Conservation (phyloP, 495 filamentous ascomycete genomes). For the Cercophora sp. region DNA sequence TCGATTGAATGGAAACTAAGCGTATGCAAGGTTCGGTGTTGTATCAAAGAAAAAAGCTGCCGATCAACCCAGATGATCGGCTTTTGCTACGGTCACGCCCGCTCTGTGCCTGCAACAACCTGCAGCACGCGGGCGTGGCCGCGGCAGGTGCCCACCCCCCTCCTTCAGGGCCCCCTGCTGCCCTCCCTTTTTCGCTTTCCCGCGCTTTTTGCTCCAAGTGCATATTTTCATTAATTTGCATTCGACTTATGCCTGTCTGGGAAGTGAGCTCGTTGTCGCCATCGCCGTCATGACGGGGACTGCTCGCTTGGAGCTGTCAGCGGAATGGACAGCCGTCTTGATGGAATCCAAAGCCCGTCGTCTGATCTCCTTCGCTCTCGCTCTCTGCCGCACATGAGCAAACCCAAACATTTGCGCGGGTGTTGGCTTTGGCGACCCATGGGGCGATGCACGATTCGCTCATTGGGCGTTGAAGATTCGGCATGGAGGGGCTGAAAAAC, state of each 20-base stretch:
- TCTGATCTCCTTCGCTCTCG: too few species aligned
- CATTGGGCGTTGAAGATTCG: too few species aligned
- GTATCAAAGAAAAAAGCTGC: constrained; percentile 26
- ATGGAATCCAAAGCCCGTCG: too few species aligned
- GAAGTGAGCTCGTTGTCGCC: background rate
- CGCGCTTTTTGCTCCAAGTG: background rate
- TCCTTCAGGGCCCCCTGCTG: background rate
- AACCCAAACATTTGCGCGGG: too few species aligned
- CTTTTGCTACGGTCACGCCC: constrained; percentile 27
- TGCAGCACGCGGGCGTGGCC: constrained; percentile 8
- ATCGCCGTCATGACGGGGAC: too few species aligned
- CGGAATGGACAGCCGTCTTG: background rate
- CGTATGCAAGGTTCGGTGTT: constrained; percentile 36
- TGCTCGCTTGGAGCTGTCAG: too few species aligned
- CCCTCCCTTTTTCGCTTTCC: background rate
- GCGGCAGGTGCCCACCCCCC: constrained; percentile 2
- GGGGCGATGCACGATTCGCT: constrained; percentile 4
- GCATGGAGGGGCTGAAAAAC: background rate
- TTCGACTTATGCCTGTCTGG: constrained; percentile 11
- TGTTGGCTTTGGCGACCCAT: too few species aligned
- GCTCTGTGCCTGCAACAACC: constrained; percentile 12
- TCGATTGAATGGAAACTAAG: constrained; percentile 25
- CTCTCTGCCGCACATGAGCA: too few species aligned
- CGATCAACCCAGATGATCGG: constrained; percentile 29
- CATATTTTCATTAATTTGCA: constrained; percentile 9